phyloP scores from a whole-genome alignment of 1,284 basidiomycete species.

The Erythrobasidium hasegawianum region DNA sequence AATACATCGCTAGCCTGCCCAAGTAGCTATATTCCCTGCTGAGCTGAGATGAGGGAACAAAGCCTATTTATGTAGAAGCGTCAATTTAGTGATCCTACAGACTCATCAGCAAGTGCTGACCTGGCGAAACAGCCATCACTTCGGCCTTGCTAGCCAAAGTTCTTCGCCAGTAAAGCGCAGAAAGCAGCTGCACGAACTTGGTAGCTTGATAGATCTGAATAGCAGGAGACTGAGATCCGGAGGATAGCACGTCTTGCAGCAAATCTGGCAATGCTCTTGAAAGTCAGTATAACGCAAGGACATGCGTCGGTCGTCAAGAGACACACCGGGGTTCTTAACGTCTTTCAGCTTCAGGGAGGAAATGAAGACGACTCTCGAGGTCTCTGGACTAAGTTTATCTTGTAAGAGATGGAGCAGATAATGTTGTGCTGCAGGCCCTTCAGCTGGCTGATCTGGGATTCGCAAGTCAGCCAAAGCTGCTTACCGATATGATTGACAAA shows the following conservation, averaged over 20 bases:
- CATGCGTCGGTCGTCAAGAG: too few relatives aligned
- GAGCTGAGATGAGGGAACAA: slow-evolving; percentile 10
- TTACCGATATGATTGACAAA: slow-evolving; percentile 18
- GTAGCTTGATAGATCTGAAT: slow-evolving; percentile 16
- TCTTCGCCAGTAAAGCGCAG: slow-evolving; percentile 7
- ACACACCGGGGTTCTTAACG: slow-evolving; percentile 6
- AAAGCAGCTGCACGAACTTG: slow-evolving; percentile 26
- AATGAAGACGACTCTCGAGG: slow-evolving; percentile 9
- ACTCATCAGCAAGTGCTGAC: slow-evolving; percentile 7
- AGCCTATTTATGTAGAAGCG: too few relatives aligned
- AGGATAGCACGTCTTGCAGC: slow-evolving; percentile 3
- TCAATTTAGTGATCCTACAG: too few relatives aligned
- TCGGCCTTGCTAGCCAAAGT: not conserved
- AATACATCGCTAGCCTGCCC: slow-evolving; percentile 9
- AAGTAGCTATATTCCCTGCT: slow-evolving; percentile 19
- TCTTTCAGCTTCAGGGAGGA: slow-evolving; percentile 18
- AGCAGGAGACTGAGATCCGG: slow-evolving; percentile 1
- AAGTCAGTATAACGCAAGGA: too few relatives aligned
- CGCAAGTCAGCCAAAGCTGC: too few relatives aligned
- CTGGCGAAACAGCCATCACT: slow-evolving; percentile 19
- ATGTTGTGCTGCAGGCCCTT: slow-evolving; percentile 12
- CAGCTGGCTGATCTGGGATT: too few relatives aligned
- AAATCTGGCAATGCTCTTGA: too few relatives aligned
- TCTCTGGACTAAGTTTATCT: not conserved
- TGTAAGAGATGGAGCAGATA: slow-evolving; percentile 17